A percentile compares a stretch with the other conserved stretches of the same genome.
Conservation (phyloP, 192 early-diverging fungal genomes). For the Podila minutissima region DNA sequence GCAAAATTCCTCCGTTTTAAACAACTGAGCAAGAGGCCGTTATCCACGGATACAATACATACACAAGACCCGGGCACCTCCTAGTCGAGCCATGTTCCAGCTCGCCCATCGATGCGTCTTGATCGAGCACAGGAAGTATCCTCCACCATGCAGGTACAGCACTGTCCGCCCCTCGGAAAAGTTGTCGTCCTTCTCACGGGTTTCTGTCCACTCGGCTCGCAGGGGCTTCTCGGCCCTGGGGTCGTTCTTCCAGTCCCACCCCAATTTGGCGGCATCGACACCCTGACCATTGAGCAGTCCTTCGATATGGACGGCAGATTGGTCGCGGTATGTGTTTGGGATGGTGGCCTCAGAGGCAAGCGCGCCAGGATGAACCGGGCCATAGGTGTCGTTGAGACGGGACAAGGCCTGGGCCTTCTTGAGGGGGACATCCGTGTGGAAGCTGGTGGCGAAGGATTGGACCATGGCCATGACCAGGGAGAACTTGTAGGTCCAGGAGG, state of each 20-base stretch:
- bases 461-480: constrained; percentile 41
- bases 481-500: constrained; percentile 54
- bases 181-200: constrained; percentile 20
- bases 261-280: constrained; percentile 36
- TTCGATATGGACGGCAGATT: constrained; percentile 43
- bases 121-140: constrained; percentile 59
- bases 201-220: constrained; percentile 54
- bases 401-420: constrained; percentile 49
- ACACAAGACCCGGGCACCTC: constrained; percentile 57
- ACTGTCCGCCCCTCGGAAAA: constrained; percentile 62
- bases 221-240: constrained; percentile 20
- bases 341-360: constrained; percentile 30
- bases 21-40: not conserved
- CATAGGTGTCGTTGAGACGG: constrained; percentile 13
- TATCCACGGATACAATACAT: not conserved
- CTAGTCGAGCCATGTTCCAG: constrained; percentile 57
- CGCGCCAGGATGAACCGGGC: constrained; percentile 26
- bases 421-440: constrained; percentile 36
- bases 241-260: constrained; percentile 59
- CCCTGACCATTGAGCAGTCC: constrained; percentile 39
- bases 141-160: constrained; percentile 84
- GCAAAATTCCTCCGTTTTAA: no score
- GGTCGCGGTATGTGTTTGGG: constrained; percentile 33
- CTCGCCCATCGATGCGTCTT: constrained; percentile 53
- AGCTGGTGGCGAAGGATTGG: constrained; percentile 28